Evolutionary conservation across 1,139 yeast species (phyloP).

Genomic region (Magnusiomyces magnusii): DNA sequence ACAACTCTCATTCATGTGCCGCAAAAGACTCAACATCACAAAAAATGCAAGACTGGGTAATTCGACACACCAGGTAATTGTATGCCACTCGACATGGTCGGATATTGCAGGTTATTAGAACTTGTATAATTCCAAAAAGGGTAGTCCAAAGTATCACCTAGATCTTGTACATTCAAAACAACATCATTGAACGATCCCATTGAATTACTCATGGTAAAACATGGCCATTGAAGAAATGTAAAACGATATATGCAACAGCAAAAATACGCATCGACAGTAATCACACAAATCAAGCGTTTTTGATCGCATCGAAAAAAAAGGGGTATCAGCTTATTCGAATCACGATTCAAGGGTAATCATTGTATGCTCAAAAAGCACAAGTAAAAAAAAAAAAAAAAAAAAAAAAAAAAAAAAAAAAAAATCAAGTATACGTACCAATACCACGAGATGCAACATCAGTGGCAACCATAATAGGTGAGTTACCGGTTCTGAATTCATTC

Average conservation of each 20-base stretch:
- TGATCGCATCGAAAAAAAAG: neutral
- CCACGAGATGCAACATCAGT: slow-evolving; percentile 99
- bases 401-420: slow-evolving; percentile 15
- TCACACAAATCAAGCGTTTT: neutral
- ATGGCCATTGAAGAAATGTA: neutral
- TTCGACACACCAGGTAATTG: neutral
- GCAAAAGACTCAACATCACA: neutral
- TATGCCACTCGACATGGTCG: neutral
- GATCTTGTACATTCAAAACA: neutral
- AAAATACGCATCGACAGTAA: neutral
- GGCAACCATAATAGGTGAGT: slow-evolving; percentile 96
- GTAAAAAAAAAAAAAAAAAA: neutral
- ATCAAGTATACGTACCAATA: slow-evolving; percentile 70
- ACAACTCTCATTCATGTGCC: neutral
- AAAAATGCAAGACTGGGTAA: neutral
- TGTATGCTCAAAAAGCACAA: neutral
- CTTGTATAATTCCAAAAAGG: neutral
- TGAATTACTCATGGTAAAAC: neutral
- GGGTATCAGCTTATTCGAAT: neutral
- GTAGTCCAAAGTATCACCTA: neutral
- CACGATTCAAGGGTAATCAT: neutral
- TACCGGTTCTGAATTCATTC: slow-evolving; percentile 83
- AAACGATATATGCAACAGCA: neutral
- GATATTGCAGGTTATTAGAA: neutral
- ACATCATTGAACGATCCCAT: neutral